phyloP scores from a whole-genome alignment of 1,284 basidiomycete genomes.

The Cryptococcus sp. region DNA sequence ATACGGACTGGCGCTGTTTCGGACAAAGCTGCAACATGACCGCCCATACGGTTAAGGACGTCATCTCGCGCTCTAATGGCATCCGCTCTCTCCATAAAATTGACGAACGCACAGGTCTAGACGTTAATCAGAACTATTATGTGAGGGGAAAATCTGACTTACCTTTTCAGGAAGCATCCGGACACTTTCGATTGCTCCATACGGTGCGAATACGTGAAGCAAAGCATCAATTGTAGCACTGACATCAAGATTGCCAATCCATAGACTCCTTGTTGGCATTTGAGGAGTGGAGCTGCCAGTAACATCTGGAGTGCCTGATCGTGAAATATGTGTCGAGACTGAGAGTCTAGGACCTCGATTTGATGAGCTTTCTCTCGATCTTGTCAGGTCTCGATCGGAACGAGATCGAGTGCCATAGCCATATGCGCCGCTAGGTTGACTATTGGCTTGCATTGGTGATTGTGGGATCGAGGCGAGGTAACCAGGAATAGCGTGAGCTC shows the following conservation, averaged over 20 bases:
- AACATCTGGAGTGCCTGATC: constrained; percentile 41
- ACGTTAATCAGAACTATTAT: constrained; percentile 3
- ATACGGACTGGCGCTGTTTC: constrained; percentile 92
- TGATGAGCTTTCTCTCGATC: constrained; percentile 28
- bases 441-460: constrained; percentile 30
- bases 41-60: constrained; percentile 86
- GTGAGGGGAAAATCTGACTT: constrained; percentile 17
- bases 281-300: constrained; percentile 52
- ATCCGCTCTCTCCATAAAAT: constrained; percentile 91
- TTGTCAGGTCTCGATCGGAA: constrained; percentile 28
- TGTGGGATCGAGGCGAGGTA: constrained; percentile 52
- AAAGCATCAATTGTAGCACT: constrained; percentile 90
- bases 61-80: constrained; percentile 95
- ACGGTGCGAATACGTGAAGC: constrained; percentile 88
- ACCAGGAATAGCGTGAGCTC: constrained; percentile 45
- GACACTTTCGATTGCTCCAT: constrained; percentile 93
- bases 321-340: constrained; percentile 35
- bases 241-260: constrained; percentile 95
- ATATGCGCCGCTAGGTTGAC: constrained; percentile 12
- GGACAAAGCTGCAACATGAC: constrained; percentile 80
- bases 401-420: constrained; percentile 29
- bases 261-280: constrained; percentile 88
- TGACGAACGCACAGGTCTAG: constrained; percentile 97
- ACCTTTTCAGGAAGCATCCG: constrained; percentile 94
- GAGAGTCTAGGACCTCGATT: constrained; percentile 32